Evolutionary conservation across 2,329 filamentous ascomycete genomes (phyloP), one percentile per base, ranked within the genome.

Genomic region (Clonostachys solani): DNA sequence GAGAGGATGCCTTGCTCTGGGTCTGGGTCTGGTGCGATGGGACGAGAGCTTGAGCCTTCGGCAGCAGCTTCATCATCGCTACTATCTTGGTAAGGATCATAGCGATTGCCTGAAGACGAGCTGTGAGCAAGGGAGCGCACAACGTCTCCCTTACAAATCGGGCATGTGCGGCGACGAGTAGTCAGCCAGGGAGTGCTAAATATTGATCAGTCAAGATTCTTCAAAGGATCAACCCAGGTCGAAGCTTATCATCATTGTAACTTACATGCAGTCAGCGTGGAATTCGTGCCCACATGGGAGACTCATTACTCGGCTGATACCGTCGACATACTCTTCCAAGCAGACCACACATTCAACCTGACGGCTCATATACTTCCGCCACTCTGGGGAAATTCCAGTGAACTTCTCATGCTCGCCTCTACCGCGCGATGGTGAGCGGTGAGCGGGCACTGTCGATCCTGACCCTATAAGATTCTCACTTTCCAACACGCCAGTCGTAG

Each of bases 131-230:
- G 66, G 9, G 80, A 84, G 33, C 80, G 74, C 15, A 99, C 92
- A 35, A 99, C 94, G 62, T 99, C 94, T 43, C 92, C 91, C 72
- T 99, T 99, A 73, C 94, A 99, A 50, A 99, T 97, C 1, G 94
- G 94, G 59, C 94, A 99, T n/a, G 94, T 99, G 52, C 94, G 86
- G 53, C 94, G 87, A 43, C 92, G 85, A 15, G 92, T 97, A 1
- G 92, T 96, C 45, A 99, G 75, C 94, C 94, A 99, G 3, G 94
- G 94, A 5, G 94, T 97, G 62, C 91, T 96, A 53, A 38, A 6
- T 19, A 13, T 33, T 12, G 18, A 51, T 59, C 57, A 58, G 62
- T 52, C 34, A 23, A 42, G 18, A 42, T 34, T 29, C 23, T 29
- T n/a, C 45, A 47, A 38, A 35, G 12, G n/a, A 7, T 5, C 16